Evolutionary conservation across 768 basidiomycete species (phyloP).

Genomic region (Boletellus emodensis): DNA sequence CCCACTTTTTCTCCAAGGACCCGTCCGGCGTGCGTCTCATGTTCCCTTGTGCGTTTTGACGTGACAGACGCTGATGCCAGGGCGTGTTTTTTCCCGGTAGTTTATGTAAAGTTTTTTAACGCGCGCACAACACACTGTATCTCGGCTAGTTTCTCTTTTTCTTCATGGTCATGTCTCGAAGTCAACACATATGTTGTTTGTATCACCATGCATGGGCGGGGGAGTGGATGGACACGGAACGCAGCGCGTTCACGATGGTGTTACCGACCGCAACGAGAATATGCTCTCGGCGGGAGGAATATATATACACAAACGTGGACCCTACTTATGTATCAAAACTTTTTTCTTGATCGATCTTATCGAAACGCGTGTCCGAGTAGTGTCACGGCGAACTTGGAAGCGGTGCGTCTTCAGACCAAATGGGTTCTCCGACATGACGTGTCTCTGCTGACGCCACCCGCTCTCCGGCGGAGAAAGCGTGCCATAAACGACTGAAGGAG

Average conservation of each 20-base stretch:
- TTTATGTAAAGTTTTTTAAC: slow-evolving; percentile 16
- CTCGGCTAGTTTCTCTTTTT: not conserved
- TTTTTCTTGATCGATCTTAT: slow-evolving; percentile 8
- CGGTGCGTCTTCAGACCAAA: not conserved
- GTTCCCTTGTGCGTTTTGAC: not conserved
- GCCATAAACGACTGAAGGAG: too few species aligned
- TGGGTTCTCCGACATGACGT: too few species aligned
- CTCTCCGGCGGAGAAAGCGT: too few species aligned
- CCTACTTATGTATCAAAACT: not conserved
- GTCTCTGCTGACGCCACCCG: too few species aligned
- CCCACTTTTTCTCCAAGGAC: slow-evolving; percentile 29
- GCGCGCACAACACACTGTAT: slow-evolving; percentile 1
- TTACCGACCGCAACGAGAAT: not conserved
- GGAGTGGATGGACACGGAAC: slow-evolving; percentile 1
- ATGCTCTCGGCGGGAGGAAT: not conserved
- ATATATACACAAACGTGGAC: not conserved
- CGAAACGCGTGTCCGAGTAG: not conserved
- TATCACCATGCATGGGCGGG: not conserved
- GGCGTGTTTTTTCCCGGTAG: slow-evolving; percentile 4
- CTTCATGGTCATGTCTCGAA: not conserved
- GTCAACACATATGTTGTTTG: not conserved
- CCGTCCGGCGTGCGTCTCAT: slow-evolving; percentile 25
- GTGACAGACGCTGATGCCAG: slow-evolving; percentile 6
- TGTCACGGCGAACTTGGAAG: not conserved
- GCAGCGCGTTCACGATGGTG: slow-evolving; percentile 10